Base-by-base conservation (phyloP, 2,329 filamentous ascomycete species). In the Cladophialophora carrionii region DNA sequence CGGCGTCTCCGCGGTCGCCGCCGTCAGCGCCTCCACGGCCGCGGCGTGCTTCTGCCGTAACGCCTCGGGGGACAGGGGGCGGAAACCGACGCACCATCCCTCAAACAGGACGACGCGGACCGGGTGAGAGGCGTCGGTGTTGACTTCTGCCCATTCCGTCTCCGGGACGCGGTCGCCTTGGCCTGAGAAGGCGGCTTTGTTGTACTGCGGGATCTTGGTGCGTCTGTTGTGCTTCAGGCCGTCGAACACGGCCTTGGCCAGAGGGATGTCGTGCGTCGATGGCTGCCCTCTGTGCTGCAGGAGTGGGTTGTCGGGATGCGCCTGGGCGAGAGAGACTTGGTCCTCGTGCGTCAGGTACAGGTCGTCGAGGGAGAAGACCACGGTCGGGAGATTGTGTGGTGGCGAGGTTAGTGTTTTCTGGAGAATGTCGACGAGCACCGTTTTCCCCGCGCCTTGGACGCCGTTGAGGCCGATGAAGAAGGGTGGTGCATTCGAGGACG, bases 361-460 rank as follows among this genome's bases (percentile, higher is more conserved):
- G 79, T 96, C 92, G 76, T 97, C 93, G 70, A 96, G 89, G 76
- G 90, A 93, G 76, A 91, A 85, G 60, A 92, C 88, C 56, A 90
- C 81, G 2, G 89, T 89, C 64, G 83, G 79, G 26, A 90, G 82
- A 22, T 83, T 83, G 73, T 88, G 82, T 1, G 83, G 84, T 14
- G 81, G 76, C 54, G 80, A 78, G 37, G 84, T 81, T 43, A 94
- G 84, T 14, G 84, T 85, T 22, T 81, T 75, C 70, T 87, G 84
- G 51, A 96, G 84, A 4, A 85, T 82, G 43, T 83, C 83, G 43
- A 93, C 92, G 72, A 96, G 84, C 12, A 93, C 96, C 3, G 93
- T 96, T 81, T 98, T 97, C 71, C 94, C 94, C 43, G 91, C 89
- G 66, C 94, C 94, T 79, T 97, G 94, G 31, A 96, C 87, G 66